These are phyloP conservation scores for Suillus alpinus DNA, from an alignment of 768 basidiomycete genomes.

Conservation along the genomic window DNA sequence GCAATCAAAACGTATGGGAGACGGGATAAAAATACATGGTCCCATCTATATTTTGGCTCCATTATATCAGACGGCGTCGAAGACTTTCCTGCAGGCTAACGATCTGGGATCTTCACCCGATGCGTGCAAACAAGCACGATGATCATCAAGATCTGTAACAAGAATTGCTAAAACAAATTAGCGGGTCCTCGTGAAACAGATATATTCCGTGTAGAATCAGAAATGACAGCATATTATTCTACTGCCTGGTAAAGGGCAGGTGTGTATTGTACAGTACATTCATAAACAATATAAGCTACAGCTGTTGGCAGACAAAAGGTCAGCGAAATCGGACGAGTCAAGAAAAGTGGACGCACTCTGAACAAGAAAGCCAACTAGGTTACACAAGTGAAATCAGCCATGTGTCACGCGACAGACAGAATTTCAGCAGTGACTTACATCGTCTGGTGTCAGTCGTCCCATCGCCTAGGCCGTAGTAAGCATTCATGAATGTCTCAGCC, in stretches of 20 bases:
- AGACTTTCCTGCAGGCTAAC: too few species aligned
- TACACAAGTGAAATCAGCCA: constrained; percentile 8
- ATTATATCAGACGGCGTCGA: too few species aligned
- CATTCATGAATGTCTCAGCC: constrained; percentile 7
- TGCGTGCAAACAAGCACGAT: too few species aligned
- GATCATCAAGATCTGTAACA: background rate
- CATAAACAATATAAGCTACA: background rate
- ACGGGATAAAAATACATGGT: too few species aligned
- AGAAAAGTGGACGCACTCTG: constrained; percentile 31
- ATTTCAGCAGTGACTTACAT: constrained; percentile 45
- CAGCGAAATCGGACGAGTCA: background rate
- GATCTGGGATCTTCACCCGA: too few species aligned
- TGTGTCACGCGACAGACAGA: background rate
- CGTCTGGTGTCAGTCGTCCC: constrained; percentile 88
- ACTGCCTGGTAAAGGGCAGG: background rate
- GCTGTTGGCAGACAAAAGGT: background rate
- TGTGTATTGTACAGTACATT: background rate
- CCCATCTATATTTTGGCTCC: too few species aligned
- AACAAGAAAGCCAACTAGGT: constrained; percentile 44
- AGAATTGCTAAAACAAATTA: background rate
- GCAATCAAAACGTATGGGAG: too few species aligned
- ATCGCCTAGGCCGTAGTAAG: constrained; percentile 58
- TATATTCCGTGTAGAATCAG: background rate
- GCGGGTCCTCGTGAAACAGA: background rate
- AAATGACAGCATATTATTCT: background rate